Evolutionary conservation across 2,329 filamentous ascomycete genomes (phyloP).

Genomic region (Colletotrichum tanaceti): DNA sequence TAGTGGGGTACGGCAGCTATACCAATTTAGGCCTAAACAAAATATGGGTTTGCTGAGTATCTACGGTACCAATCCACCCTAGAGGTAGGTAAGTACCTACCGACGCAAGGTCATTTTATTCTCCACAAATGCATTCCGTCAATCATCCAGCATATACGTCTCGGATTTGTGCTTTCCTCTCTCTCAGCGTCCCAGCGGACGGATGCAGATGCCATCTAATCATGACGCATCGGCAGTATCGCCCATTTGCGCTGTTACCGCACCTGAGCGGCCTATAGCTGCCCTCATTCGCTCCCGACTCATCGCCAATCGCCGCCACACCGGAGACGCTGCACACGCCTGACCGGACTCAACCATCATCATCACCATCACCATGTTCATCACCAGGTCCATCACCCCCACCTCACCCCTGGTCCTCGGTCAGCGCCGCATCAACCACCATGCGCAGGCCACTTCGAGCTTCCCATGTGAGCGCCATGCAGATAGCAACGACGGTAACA

Average conservation of each 20-base stretch:
- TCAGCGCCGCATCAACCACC: conserved; percentile 3
- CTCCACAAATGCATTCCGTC: neutral
- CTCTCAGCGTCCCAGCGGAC: conserved; percentile 20
- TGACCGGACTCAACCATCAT: conserved; percentile 17
- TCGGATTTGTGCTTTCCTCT: conserved; percentile 21
- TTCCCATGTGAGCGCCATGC: conserved; percentile 7
- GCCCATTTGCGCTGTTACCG: neutral
- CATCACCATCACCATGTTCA: neutral
- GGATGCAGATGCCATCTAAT: conserved; percentile 40
- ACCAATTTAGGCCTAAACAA: too few relatives aligned
- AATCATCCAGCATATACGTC: conserved; percentile 18
- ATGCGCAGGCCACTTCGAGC: neutral
- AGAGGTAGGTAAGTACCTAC: too few relatives aligned
- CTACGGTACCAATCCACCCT: too few relatives aligned
- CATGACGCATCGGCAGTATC: conserved; percentile 18
- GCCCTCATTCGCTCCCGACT: conserved; percentile 6
- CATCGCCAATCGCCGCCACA: conserved; percentile 18
- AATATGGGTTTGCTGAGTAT: too few relatives aligned
- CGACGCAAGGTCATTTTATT: neutral
- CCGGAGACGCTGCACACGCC: conserved; percentile 10
- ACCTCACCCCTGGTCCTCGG: conserved; percentile 13
- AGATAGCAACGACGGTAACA: neutral
- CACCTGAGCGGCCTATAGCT: neutral
- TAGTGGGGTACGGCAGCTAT: too few relatives aligned
- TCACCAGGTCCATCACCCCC: too few relatives aligned